Percentiles rank a stretch among this genome's conserved stretches.
Evolutionary conservation across 139 green algal genomes (phyloP).

Genomic region (Asterochloris sp.): DNA sequence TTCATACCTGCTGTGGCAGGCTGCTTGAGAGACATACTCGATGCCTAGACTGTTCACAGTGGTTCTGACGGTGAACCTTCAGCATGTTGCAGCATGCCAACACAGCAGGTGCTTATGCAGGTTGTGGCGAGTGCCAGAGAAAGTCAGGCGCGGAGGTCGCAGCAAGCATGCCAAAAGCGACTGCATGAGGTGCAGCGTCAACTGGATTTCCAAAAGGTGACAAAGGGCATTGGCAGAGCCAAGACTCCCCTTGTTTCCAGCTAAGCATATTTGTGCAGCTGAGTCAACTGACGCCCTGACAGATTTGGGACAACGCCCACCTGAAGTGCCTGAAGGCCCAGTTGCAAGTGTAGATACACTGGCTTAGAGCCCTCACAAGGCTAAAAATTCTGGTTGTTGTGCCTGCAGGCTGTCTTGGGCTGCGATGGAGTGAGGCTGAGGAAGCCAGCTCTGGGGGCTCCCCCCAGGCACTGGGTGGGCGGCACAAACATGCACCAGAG

Average conservation of each 20-base stretch:
- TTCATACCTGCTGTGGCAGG: not conserved
- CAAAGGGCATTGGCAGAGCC: not conserved
- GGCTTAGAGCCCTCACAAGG: no score
- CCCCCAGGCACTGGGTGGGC: no score
- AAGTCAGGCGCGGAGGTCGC: not conserved
- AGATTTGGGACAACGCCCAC: not conserved
- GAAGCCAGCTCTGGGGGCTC: no score
- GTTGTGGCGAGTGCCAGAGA: not conserved
- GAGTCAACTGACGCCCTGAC: not conserved
- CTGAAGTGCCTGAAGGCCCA: not conserved
- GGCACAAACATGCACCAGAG: no score
- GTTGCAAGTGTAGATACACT: not conserved
- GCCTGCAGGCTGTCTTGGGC: no score
- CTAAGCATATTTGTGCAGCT: not conserved
- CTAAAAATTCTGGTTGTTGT: no score
- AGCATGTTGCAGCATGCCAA: not conserved
- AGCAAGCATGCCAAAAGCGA: slow-evolving; percentile 10
- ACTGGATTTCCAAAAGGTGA: slow-evolving; percentile 1
- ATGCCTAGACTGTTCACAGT: not conserved
- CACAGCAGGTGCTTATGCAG: not conserved
- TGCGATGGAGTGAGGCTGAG: no score
- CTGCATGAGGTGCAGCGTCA: slow-evolving; percentile 7
- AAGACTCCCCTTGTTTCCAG: not conserved
- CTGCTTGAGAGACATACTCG: not conserved
- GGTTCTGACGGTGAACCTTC: not conserved